A percentile compares a stretch with the other conserved stretches of the same genome.
phyloP scores from a whole-genome alignment of 2,329 filamentous ascomycete genomes.

The Waltergamsia citrina region DNA sequence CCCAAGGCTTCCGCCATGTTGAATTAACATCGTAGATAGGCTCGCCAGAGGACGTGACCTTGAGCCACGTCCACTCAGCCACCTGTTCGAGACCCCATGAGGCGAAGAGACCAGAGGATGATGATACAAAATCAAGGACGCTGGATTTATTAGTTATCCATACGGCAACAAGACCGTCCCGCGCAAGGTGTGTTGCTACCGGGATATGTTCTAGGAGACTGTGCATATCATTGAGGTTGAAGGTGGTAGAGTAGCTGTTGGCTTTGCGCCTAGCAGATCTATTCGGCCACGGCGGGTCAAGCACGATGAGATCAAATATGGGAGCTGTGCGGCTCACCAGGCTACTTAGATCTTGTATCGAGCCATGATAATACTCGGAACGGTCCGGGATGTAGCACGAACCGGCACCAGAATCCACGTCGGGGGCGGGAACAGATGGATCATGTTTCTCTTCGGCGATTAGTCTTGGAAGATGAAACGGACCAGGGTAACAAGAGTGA shows the following conservation, averaged over 20 bases:
- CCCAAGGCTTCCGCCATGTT: conserved; percentile 66
- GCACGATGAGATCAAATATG: conserved; percentile 56
- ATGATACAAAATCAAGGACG: conserved; percentile 43
- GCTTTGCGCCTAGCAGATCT: conserved; percentile 57
- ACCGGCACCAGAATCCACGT: neutral
- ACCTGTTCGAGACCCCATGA: conserved; percentile 56
- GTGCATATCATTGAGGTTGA: conserved; percentile 34
- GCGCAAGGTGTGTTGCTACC: conserved; percentile 42
- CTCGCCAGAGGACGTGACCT: conserved; percentile 56
- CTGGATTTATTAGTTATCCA: conserved; percentile 71
- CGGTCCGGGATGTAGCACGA: conserved; percentile 26
- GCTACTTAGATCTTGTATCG: conserved; percentile 28
- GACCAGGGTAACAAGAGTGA: conserved; percentile 23
- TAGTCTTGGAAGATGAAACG: conserved; percentile 35
- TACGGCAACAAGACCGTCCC: conserved; percentile 52
- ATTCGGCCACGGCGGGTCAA: conserved; percentile 80
- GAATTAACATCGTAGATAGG: conserved; percentile 53
- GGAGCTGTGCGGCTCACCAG: conserved; percentile 32
- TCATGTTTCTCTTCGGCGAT: neutral
- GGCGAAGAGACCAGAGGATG: conserved; percentile 42
- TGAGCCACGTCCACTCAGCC: conserved; percentile 73
- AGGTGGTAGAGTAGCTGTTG: conserved; percentile 36
- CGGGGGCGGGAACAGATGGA: neutral
- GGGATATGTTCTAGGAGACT: conserved; percentile 44
- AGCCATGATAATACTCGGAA: conserved; percentile 37